A percentile compares a stretch with the other conserved stretches of the same genome.
phyloP scores from a whole-genome alignment of 176 grass and related monocot species.

The Oryza rufipogon region DNA sequence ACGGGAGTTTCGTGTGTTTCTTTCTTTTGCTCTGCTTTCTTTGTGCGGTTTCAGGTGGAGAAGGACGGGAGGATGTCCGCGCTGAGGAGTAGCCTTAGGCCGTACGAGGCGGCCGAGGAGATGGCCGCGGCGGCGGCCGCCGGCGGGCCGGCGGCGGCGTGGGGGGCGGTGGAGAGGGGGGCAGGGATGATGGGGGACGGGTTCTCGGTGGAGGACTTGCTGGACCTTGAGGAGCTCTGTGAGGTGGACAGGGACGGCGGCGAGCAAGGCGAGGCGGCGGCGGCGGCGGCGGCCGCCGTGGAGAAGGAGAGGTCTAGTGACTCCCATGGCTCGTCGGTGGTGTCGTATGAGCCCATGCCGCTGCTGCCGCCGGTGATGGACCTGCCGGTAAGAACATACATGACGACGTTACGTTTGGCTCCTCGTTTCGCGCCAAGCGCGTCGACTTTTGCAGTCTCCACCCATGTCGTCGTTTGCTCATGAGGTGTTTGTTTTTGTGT shows the following conservation, averaged over 20 bases:
- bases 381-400: constrained; percentile 54
- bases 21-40: background rate
- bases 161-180: constrained; percentile 12
- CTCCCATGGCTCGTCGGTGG: constrained; percentile 54
- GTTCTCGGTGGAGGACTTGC: constrained; percentile 84
- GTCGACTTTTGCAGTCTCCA: background rate
- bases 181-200: constrained; percentile 42
- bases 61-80: constrained; percentile 58
- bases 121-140: background rate
- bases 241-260: constrained; percentile 53
- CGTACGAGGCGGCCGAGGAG: constrained; percentile 50
- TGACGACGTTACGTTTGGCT: background rate
- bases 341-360: constrained; percentile 61
- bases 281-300: constrained; percentile 5
- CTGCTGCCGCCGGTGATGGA: constrained; percentile 52
- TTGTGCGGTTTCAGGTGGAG: constrained; percentile 39
- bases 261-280: constrained; percentile 33
- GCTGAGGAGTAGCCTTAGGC: constrained; percentile 55
- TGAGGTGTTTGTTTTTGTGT: background rate
- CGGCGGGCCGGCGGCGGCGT: constrained; percentile 15
- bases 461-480: background rate
- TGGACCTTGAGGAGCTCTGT: constrained; percentile 73
- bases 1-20: background rate
- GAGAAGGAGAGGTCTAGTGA: constrained; percentile 53
- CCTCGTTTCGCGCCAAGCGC: background rate